phyloP scores from a whole-genome alignment of 352 stramenopile species.

The Pythium biforme region DNA sequence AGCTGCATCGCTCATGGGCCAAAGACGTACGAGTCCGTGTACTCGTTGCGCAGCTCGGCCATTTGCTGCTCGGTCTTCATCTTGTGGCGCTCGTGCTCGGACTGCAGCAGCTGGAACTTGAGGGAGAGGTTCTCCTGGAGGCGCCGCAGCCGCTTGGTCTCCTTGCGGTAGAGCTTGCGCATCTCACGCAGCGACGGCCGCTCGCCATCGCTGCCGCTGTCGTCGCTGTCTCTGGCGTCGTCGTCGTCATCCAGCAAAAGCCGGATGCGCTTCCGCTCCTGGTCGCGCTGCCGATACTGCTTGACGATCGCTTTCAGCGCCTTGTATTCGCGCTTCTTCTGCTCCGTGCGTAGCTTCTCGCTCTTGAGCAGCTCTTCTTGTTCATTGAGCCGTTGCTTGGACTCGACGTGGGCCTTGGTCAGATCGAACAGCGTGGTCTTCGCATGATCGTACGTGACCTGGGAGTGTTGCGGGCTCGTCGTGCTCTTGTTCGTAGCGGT shows the following conservation, averaged over 20 bases:
- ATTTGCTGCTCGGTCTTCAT: slow-evolving; percentile 56
- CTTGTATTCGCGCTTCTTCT: slow-evolving; percentile 40
- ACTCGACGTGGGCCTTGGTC: slow-evolving; percentile 1
- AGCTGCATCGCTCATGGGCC: slow-evolving; percentile 16
- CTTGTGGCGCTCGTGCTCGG: slow-evolving; percentile 50
- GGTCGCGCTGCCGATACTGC: slow-evolving; percentile 36
- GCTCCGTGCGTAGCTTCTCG: slow-evolving; percentile 30
- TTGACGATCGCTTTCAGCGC: slow-evolving; percentile 38
- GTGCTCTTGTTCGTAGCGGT: background rate
- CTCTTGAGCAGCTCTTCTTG: slow-evolving; percentile 35
- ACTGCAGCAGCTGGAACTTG: slow-evolving; percentile 60
- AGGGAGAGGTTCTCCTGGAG: slow-evolving; percentile 51
- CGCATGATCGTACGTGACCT: slow-evolving; percentile 1
- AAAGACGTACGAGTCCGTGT: slow-evolving; percentile 69
- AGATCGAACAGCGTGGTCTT: background rate
- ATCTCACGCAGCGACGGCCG: slow-evolving; percentile 5
- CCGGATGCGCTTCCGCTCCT: slow-evolving; percentile 36
- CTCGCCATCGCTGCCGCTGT: slow-evolving; percentile 3
- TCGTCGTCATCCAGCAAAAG: slow-evolving; percentile 16
- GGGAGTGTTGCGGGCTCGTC: background rate
- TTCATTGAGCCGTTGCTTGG: slow-evolving; percentile 28
- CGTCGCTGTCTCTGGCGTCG: background rate
- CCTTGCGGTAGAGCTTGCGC: slow-evolving; percentile 32
- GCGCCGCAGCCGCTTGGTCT: slow-evolving; percentile 39
- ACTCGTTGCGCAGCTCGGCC: slow-evolving; percentile 56